Conservation (phyloP, 352 stramenopile genomes). For the Pythium utonaiense region DNA sequence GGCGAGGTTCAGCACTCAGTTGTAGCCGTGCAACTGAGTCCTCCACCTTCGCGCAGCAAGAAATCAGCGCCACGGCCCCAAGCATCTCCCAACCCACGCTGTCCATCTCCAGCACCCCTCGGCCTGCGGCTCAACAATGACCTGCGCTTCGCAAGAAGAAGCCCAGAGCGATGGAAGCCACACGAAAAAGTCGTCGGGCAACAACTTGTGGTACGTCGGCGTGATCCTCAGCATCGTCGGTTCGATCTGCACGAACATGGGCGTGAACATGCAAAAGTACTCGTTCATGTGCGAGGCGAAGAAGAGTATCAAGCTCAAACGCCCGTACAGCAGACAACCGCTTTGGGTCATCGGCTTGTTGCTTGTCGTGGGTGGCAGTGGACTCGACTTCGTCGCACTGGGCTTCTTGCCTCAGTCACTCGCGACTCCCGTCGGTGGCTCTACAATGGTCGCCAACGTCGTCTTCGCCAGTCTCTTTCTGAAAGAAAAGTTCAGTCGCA, state of each 20-base stretch:
- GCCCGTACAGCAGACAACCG: slow-evolving; percentile 71
- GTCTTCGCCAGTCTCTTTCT: slow-evolving; percentile 78
- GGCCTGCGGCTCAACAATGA: background rate
- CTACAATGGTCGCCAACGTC: slow-evolving; percentile 84
- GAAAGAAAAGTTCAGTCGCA: slow-evolving; percentile 62
- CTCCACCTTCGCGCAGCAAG: no score
- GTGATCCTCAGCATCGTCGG: slow-evolving; percentile 73
- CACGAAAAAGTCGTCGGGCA: background rate
- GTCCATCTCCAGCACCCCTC: no score
- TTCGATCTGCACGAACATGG: slow-evolving; percentile 78
- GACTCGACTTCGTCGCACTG: slow-evolving; percentile 72
- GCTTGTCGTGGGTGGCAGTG: slow-evolving; percentile 65
- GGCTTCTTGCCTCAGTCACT: slow-evolving; percentile 80
- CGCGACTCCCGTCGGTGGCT: slow-evolving; percentile 69
- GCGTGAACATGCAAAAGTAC: slow-evolving; percentile 88
- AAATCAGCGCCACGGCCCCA: no score
- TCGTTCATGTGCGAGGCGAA: slow-evolving; percentile 85
- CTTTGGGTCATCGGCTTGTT: slow-evolving; percentile 77
- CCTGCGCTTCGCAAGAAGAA: background rate
- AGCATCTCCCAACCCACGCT: no score
- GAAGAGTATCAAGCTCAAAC: slow-evolving; percentile 47
- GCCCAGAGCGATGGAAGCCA: background rate
- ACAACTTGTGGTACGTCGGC: slow-evolving; percentile 62
- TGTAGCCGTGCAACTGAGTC: background rate
- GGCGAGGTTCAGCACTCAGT: background rate